Percentiles rank a stretch among this genome's conserved stretches.
Evolutionary conservation across 2,329 filamentous ascomycete genomes (phyloP).

Genomic region (Hyphodiscus sp.): DNA sequence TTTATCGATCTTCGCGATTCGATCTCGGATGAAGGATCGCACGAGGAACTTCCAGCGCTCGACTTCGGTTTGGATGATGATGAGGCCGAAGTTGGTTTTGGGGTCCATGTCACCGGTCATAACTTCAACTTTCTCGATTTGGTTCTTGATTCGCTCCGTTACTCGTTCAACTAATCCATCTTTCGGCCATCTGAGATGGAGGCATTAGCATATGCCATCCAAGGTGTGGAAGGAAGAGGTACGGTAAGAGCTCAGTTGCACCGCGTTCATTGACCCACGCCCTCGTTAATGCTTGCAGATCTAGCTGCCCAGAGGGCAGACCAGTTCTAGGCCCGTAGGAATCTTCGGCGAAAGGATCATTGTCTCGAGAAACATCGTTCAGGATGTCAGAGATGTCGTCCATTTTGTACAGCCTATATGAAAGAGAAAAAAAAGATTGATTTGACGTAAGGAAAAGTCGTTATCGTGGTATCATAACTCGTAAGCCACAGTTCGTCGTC

Average conservation of each 20-base stretch:
- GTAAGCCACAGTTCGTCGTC: neutral
- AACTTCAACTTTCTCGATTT: constrained; percentile 66
- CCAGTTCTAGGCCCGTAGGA: constrained; percentile 39
- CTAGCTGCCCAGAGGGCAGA: constrained; percentile 63
- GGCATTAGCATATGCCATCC: constrained; percentile 6
- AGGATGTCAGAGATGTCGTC: constrained; percentile 29
- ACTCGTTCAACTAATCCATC: constrained; percentile 75
- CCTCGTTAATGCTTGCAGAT: constrained; percentile 83
- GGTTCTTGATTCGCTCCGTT: constrained; percentile 61
- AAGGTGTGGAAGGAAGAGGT: constrained; percentile 22
- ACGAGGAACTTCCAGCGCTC: constrained; percentile 91
- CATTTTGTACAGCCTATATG: neutral
- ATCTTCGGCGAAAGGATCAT: constrained; percentile 38
- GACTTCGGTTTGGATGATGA: constrained; percentile 93
- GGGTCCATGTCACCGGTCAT: constrained; percentile 83
- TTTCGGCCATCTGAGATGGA: constrained; percentile 50
- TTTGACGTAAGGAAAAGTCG: neutral
- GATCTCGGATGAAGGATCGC: constrained; percentile 70
- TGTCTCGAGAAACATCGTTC: constrained; percentile 70
- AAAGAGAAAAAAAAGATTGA: neutral
- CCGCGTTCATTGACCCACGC: constrained; percentile 91
- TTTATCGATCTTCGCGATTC: constrained; percentile 85
- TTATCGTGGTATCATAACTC: neutral
- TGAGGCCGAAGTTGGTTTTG: constrained; percentile 85
- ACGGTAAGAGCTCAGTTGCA: constrained; percentile 82